A percentile compares a stretch with the other conserved stretches of the same genome.
Evolutionary conservation across 2,329 filamentous ascomycete species (phyloP).

Genomic region (Trichophyton simii): DNA sequence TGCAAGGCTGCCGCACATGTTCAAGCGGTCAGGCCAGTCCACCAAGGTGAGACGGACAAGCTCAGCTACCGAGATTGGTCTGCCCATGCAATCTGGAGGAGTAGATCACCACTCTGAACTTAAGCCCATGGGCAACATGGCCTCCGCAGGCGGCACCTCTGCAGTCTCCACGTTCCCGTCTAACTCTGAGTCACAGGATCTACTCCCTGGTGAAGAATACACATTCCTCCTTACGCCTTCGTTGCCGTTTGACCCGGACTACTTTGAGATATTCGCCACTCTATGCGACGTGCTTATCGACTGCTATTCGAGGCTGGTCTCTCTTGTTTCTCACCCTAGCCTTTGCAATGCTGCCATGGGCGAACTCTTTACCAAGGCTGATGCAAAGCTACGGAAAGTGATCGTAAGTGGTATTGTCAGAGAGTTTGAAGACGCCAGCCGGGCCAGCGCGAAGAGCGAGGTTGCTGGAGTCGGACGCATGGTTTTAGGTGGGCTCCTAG

Average conservation of each 20-base stretch:
- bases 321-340: conserved; percentile 60
- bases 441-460: conserved; percentile 64
- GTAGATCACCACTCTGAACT: conserved; percentile 33
- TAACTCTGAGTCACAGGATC: conserved; percentile 44
- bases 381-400: conserved; percentile 73
- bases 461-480: conserved; percentile 77
- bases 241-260: conserved; percentile 91
- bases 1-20: conserved; percentile 72
- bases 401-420: conserved; percentile 75
- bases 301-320: conserved; percentile 68
- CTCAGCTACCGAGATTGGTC: conserved; percentile 48
- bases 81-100: conserved; percentile 37
- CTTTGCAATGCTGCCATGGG: conserved; percentile 58
- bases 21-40: conserved; percentile 50
- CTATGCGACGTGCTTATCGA: conserved; percentile 93
- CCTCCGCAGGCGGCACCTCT: conserved; percentile 27
- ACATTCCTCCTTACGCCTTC: conserved; percentile 78
- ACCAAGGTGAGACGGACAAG: conserved; percentile 48
- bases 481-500: conserved; percentile 74
- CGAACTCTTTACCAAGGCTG: conserved; percentile 82
- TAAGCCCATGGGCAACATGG: conserved; percentile 32
- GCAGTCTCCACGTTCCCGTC: conserved; percentile 29
- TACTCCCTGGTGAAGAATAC: conserved; percentile 76
- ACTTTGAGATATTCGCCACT: conserved; percentile 90
- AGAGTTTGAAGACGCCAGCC: conserved; percentile 83